phyloP scores from a whole-genome alignment of 2,329 filamentous ascomycete species.

The Acarospora socialis region DNA sequence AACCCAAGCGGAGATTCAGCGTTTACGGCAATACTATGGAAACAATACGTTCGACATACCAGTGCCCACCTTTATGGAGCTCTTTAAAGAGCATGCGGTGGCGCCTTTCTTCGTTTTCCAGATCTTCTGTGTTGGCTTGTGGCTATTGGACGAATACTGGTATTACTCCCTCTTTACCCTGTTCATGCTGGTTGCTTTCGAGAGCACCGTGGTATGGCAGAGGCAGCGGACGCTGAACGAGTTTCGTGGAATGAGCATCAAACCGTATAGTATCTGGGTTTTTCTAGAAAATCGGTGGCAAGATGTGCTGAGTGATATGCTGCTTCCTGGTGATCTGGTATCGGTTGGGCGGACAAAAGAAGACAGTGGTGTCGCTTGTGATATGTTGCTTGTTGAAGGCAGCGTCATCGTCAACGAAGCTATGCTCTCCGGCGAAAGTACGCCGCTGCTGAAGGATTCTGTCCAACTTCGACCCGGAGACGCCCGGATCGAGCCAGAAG shows the following conservation, averaged over 20 bases:
- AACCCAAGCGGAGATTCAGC: slow-evolving; percentile 59
- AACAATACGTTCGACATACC: slow-evolving; percentile 95
- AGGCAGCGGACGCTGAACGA: slow-evolving; percentile 88
- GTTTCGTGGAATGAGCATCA: slow-evolving; percentile 98
- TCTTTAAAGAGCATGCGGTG: slow-evolving; percentile 96
- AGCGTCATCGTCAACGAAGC: slow-evolving; percentile 97
- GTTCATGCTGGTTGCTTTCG: slow-evolving; percentile 94
- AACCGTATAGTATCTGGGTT: slow-evolving; percentile 90
- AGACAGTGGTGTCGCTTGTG: slow-evolving; percentile 89
- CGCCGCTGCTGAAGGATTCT: slow-evolving; percentile 90
- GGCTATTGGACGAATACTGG: slow-evolving; percentile 99
- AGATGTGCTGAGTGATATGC: slow-evolving; percentile 76
- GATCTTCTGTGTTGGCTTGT: slow-evolving; percentile 93
- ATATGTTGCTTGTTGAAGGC: slow-evolving; percentile 90
- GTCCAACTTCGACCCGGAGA: slow-evolving; percentile 77
- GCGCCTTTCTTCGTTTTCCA: slow-evolving; percentile 99
- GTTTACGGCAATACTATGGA: slow-evolving; percentile 84
- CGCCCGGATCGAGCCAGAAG: slow-evolving; percentile 69
- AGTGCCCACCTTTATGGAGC: slow-evolving; percentile 84
- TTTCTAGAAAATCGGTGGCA: slow-evolving; percentile 79
- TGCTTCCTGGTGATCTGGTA: slow-evolving; percentile 84
- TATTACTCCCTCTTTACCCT: slow-evolving; percentile 99
- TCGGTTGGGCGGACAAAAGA: slow-evolving; percentile 91
- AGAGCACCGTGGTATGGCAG: slow-evolving; percentile 99
- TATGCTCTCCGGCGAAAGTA: slow-evolving; percentile 97